A percentile compares a stretch with the other conserved stretches of the same genome.
Evolutionary conservation across 2,329 filamentous ascomycete genomes (phyloP).

Genomic region (Nemania sp.): DNA sequence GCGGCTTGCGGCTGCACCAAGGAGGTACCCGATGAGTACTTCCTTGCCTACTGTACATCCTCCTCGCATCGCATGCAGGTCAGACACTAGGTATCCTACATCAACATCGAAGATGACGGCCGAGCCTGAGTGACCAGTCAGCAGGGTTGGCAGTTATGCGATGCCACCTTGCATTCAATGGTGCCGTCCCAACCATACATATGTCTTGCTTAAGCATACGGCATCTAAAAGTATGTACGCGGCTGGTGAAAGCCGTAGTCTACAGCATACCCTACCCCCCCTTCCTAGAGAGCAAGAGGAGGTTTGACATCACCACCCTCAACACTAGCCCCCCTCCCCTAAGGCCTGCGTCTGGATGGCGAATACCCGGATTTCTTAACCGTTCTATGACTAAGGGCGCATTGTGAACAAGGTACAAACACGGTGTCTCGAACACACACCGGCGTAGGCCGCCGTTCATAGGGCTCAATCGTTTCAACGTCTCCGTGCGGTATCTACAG

Average conservation of each 20-base stretch:
- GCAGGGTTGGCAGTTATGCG: conserved; percentile 24
- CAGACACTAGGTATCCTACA: conserved; percentile 31
- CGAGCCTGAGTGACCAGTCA: conserved; percentile 24
- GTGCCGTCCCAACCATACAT: conserved; percentile 15
- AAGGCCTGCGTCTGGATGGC: conserved; percentile 1
- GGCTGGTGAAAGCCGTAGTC: conserved; percentile 12
- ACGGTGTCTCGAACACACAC: conserved; percentile 11
- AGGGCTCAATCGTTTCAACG: neutral
- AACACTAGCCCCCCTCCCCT: neutral
- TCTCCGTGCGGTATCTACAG: neutral
- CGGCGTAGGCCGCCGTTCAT: neutral
- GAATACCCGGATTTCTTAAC: neutral
- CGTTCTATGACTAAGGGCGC: conserved; percentile 2
- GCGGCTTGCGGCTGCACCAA: conserved; percentile 30
- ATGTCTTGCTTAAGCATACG: conserved; percentile 26
- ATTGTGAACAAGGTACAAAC: conserved; percentile 1
- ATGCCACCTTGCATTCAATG: conserved; percentile 32
- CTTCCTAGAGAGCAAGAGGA: conserved; percentile 19
- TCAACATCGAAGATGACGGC: conserved; percentile 32
- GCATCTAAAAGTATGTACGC: conserved; percentile 20
- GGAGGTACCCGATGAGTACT: conserved; percentile 35
- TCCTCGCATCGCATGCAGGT: conserved; percentile 32
- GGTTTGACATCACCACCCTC: conserved; percentile 13
- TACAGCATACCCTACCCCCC: neutral
- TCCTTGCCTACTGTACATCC: conserved; percentile 19